Evolutionary conservation across 2,329 filamentous ascomycete genomes (phyloP), one percentile per base, ranked within the genome.

Genomic region (Scytalidium sp.): DNA sequence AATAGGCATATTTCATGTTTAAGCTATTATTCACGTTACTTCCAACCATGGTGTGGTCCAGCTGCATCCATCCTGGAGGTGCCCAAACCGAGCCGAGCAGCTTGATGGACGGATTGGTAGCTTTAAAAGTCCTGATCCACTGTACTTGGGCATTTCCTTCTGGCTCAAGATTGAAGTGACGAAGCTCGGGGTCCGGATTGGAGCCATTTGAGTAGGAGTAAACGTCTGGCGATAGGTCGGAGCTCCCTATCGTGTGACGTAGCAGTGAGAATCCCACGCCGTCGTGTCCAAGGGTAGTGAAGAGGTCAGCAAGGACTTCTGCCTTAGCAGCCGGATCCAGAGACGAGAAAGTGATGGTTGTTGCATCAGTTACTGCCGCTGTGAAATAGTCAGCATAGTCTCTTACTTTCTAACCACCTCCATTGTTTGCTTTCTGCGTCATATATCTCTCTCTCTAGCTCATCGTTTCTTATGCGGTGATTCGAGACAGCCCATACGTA

Each of bases 311-410:
- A 19, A 63, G 67, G 29, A 57, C 47, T 43, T 56, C 56, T 15
- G 56, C 53, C 25, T 47, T 41, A 17, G 36, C 21, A 3, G 20
- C 15, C 8, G 22, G 32, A 1, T 67, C 52, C 3, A 74, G 64
- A 19, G 57, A 55, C 49, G 67, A 67, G 54, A 73, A 64, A 20
- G 69, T 68, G 22, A 64, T 60, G 9, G 73, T 68, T 4, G 70
- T 72, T 25, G 67, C 66, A 46, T 74, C 70, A 2, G 71, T 73
- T 22, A 73, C 68, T 9, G 68, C 62, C 5, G 68, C 70, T 47
- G 19, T 17, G 4, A 9, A 15, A 15, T 2, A 8, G 32, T 41
- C 23, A 47, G 45, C 41, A 19, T 23, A 41, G 15, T 36, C 32
- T 36, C 17, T n/a, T 36, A 4, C 17, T 4, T 36, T 36, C 4